phyloP scores from a whole-genome alignment of 352 stramenopile species.

The Globisporangium abappressorium region DNA sequence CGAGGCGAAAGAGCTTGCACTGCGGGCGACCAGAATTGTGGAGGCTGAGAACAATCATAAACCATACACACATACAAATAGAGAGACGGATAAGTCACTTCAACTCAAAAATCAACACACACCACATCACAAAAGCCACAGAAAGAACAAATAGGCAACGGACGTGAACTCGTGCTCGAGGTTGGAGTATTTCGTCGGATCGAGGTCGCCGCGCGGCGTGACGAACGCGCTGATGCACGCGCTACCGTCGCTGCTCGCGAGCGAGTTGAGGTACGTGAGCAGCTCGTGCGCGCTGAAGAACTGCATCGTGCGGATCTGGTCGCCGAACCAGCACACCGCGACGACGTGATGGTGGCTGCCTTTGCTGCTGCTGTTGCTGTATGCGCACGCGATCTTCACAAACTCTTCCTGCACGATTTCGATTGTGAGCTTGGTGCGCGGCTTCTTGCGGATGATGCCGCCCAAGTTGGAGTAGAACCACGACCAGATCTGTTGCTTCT shows the following conservation, averaged over 20 bases:
- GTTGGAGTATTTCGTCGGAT: conserved; percentile 65
- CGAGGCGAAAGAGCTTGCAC: conserved; percentile 63
- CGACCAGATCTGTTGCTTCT: conserved; percentile 76
- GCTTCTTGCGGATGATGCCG: conserved; percentile 61
- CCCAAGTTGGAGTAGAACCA: conserved; percentile 61
- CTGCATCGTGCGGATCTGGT: conserved; percentile 41
- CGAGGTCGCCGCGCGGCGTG: conserved; percentile 55
- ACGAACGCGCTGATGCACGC: conserved; percentile 58
- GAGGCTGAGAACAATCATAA: conserved; percentile 24
- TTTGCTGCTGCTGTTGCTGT: conserved; percentile 20
- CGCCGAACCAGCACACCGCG: conserved; percentile 68
- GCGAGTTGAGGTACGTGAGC: conserved; percentile 39
- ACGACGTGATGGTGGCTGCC: not conserved
- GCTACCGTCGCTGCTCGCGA: conserved; percentile 31
- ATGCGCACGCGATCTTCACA: conserved; percentile 23
- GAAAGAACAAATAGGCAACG: conserved; percentile 15
- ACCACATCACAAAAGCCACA: not conserved
- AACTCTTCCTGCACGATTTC: conserved; percentile 44
- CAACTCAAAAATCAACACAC: not conserved
- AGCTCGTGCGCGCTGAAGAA: conserved; percentile 51
- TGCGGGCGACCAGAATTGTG: conserved; percentile 58
- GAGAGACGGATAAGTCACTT: not conserved
- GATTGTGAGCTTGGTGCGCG: conserved; percentile 44
- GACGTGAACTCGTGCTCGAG: conserved; percentile 78
- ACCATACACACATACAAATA: not conserved